Evolutionary conservation across 1,284 basidiomycete genomes (phyloP).

Genomic region (Marasmius tenuissimus): DNA sequence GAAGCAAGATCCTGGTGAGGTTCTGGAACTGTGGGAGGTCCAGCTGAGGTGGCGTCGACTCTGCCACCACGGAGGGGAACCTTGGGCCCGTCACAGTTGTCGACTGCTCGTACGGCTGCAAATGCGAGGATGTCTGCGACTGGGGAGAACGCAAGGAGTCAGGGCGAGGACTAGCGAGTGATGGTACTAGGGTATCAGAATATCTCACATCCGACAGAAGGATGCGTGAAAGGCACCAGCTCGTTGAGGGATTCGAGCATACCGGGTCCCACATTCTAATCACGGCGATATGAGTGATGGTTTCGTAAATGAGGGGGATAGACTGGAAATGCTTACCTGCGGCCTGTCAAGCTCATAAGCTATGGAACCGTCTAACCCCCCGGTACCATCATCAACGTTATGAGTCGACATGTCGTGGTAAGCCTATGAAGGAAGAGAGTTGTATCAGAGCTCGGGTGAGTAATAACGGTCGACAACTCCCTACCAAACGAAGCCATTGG

Average conservation of each 20-base stretch:
- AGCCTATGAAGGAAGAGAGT: slow-evolving; percentile 20
- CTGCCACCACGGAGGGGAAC: slow-evolving; percentile 31
- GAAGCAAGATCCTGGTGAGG: slow-evolving; percentile 27
- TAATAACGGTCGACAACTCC: neutral
- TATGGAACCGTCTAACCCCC: slow-evolving; percentile 37
- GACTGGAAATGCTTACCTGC: slow-evolving; percentile 22
- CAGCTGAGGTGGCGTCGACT: slow-evolving; percentile 25
- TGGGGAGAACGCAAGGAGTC: slow-evolving; percentile 2
- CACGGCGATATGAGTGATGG: neutral
- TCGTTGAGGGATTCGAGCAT: slow-evolving; percentile 39
- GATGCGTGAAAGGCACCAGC: slow-evolving; percentile 36
- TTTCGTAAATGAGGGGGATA: neutral
- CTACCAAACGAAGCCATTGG: slow-evolving; percentile 1
- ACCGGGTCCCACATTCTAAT: slow-evolving; percentile 36
- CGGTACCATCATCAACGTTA: slow-evolving; percentile 32
- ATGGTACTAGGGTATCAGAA: neutral
- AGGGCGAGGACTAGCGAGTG: no score
- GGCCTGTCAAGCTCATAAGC: slow-evolving; percentile 32
- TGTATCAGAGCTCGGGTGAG: neutral
- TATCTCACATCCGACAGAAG: neutral
- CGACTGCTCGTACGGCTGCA: slow-evolving; percentile 24
- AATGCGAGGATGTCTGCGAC: slow-evolving; percentile 30
- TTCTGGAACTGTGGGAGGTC: slow-evolving; percentile 27
- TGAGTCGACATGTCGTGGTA: slow-evolving; percentile 42
- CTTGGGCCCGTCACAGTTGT: slow-evolving; percentile 27